These are phyloP conservation scores for Zoysia matrella DNA, from an alignment of 202 grass and related monocot genomes.

Conservation along the genomic window DNA sequence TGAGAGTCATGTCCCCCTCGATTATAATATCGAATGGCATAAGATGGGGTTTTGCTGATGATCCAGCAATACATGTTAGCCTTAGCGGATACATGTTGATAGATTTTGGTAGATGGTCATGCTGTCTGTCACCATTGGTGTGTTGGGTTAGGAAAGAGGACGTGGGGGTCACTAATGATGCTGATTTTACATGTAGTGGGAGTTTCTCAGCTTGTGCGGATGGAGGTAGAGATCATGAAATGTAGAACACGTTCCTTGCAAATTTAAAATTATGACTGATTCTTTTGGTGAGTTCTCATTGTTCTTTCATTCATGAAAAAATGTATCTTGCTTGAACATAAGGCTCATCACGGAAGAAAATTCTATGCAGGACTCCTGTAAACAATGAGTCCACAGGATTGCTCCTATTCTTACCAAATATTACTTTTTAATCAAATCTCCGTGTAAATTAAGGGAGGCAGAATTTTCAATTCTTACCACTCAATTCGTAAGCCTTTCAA, in stretches of 20 bases:
- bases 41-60: neutral
- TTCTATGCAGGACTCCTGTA: too few relatives aligned
- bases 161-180: neutral
- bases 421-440: too few relatives aligned
- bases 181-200: slow-evolving; percentile 24
- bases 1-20: neutral
- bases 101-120: slow-evolving; percentile 21
- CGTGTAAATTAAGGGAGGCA: too few relatives aligned
- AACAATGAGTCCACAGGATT: too few relatives aligned
- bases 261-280: slow-evolving; percentile 43
- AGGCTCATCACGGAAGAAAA: neutral
- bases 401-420: too few relatives aligned
- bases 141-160: neutral
- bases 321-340: neutral
- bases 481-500: too few relatives aligned
- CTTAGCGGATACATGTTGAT: slow-evolving; percentile 23
- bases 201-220: slow-evolving; percentile 2
- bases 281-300: neutral
- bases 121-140: slow-evolving; percentile 8
- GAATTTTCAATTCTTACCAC: too few relatives aligned
- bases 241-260: slow-evolving; percentile 27
- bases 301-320: neutral
- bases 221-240: slow-evolving; percentile 30
- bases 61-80: slow-evolving; percentile 1
- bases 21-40: neutral